Base-by-base conservation (phyloP, 1,139 yeast species). In the Geotrichum carabidarum region DNA sequence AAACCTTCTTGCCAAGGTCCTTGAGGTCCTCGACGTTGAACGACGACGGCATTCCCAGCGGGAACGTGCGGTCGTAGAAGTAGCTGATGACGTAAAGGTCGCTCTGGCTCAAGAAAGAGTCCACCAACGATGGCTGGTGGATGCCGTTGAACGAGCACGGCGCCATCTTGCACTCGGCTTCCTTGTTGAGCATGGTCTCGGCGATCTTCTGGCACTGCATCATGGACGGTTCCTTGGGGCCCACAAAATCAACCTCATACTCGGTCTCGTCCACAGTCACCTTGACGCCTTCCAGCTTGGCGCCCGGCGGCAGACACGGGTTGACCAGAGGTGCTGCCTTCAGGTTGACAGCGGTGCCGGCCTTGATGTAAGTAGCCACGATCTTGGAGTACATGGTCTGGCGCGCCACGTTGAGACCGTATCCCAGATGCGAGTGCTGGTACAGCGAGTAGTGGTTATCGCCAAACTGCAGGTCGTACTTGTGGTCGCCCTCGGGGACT, bases 101-200 rank as follows among this genome's bases (percentile, higher is more conserved):
- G 41, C 81, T 80, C 38, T 79, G 69, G 56, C 75, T 76, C 58
- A 78, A 76, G 74, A 90, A 89, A n/a, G 93, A 80, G 61, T 77
- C 80, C 44, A 81, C 81, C 62, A 90, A 75, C 1, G 95, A 85
- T n/a, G 97, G 97, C 72, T 90, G 97, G 69, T 90, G 91, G 51
- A 88, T 83, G 65, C 97, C 96, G 66, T 90, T 90, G 77, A 90
- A 89, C 1, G 95, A 88, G 72, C 97, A 90, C 53, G 96, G 93
- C 58, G 80, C 78, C 43, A 75, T 68, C 2, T 74, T 67, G 76
- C 97, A 90, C 60, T 78, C 81, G 9, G 79, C 76, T 43, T 88
- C 95, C 71, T 87, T 86, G 70, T 86, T 84, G 69, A 90, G 77
- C 32, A 86, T 80, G 54, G 77, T 68, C 66, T 88, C 96, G 8